Evolutionary conservation across 371 early-diverging fungal genomes (phyloP), one percentile per base, ranked within the genome.

Genomic region (Mucor mucedo): DNA sequence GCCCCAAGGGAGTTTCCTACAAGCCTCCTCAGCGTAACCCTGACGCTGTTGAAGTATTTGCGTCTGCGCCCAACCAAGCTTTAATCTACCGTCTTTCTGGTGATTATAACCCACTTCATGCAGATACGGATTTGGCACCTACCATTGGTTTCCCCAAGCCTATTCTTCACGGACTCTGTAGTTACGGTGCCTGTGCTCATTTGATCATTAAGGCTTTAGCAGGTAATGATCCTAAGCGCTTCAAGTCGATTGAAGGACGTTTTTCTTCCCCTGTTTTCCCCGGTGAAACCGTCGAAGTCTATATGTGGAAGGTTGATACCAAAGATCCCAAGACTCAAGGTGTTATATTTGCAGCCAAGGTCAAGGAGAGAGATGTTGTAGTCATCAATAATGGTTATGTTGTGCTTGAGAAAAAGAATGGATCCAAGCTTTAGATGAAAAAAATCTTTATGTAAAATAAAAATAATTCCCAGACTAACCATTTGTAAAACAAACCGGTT

Each of bases 221-320:
- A 7, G 66, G 63, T 28, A 87, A 86, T 62, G 82, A 89, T 42
- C 78, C 83, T 33, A 56, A 61, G 10, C 78, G 83, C 10, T 85
- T 91, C 73, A 84, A 83, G 69, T 81, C 82, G 60, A 88, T 90
- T 64, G 78, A 80, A 16, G 91, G 82, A 3, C 74, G 90, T 32
- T 91, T 90, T 68, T 84, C 89, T 3, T 76, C 84, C 40, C 92
- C 90, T 8, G 92, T 91, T 21, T 87, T 87, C 69, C 90, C 91
- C 11, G 91, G 92, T 28, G 92, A 87, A 62, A 86, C 86, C 5
- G 68, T 91, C 6, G 82, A 82, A 38, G 86, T 87, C 30, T 79
- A 77, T 66, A 89, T 91, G 88, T 91, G 91, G 91, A 85, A 84
- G 76, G 85, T 84, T 7, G 78, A 79, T 39, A 67, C 57, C 9